Evolutionary conservation across 2,329 filamentous ascomycete genomes (phyloP).

Genomic region (Fusarium circinatum): DNA sequence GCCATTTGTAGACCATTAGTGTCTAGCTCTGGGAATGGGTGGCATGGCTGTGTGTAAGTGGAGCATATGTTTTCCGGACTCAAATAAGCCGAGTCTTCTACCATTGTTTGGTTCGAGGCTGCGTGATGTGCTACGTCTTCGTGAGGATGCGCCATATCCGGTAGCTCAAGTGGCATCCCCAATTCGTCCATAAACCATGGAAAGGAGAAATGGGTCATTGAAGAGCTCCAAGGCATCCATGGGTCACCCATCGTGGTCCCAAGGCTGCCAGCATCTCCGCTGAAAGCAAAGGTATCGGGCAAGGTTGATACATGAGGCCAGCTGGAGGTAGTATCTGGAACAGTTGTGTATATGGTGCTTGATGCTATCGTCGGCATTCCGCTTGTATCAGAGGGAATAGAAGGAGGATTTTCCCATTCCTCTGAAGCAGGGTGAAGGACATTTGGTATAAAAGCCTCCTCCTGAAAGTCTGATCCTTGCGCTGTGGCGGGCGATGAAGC

Average conservation of each 20-base stretch:
- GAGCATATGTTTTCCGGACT: background rate
- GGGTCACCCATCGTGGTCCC: accelerated
- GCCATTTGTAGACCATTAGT: background rate
- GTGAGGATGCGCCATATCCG: background rate
- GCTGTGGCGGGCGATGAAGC: background rate
- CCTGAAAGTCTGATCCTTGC: background rate
- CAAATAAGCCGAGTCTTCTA: accelerated
- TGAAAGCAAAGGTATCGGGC: background rate
- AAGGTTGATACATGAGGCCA: background rate
- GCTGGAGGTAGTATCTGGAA: background rate
- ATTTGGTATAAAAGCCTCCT: accelerated
- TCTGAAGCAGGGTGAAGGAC: accelerated
- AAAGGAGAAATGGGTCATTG: accelerated
- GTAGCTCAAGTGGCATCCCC: accelerated
- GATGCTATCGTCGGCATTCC: background rate
- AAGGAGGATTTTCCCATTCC: background rate
- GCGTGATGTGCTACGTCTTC: background rate
- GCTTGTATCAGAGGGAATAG: background rate
- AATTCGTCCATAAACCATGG: background rate
- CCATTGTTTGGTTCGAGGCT: accelerated
- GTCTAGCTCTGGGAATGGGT: background rate
- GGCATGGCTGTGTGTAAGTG: background rate
- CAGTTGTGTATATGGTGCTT: background rate
- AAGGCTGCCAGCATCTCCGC: accelerated
- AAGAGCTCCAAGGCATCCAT: background rate